Evolutionary conservation across 2,329 filamentous ascomycete genomes (phyloP).

Genomic region (Furcasterigmium sp.): DNA sequence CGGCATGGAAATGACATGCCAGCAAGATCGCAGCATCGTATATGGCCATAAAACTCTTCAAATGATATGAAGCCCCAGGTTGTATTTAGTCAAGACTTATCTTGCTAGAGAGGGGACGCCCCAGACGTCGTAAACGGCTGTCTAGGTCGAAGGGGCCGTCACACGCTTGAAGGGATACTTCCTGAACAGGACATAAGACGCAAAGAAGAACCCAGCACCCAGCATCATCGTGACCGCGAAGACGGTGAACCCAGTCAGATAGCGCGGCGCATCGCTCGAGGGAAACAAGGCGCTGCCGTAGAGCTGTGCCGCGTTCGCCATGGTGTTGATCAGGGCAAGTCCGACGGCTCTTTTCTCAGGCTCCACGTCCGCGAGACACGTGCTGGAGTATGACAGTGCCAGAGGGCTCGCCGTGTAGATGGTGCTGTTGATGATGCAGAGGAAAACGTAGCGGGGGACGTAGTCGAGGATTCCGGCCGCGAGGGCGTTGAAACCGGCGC

Average conservation of each 20-base stretch:
- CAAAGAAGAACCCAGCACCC: background rate
- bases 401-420: background rate
- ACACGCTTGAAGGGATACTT: background rate
- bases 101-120: too few species aligned
- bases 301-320: background rate
- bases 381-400: background rate
- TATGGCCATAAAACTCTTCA: too few species aligned
- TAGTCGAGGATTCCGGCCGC: too few species aligned
- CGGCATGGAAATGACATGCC: too few species aligned
- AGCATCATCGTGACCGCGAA: background rate
- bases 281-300: slow-evolving; percentile 42
- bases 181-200: background rate
- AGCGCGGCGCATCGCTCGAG: slow-evolving; percentile 49
- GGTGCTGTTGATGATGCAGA: background rate
- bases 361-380: background rate
- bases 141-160: too few species aligned
- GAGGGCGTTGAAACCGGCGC: too few species aligned
- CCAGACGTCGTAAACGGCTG: too few species aligned
- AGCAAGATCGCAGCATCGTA: too few species aligned
- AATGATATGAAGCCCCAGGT: too few species aligned
- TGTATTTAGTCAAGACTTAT: too few species aligned
- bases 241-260: slow-evolving; percentile 26
- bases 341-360: background rate
- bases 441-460: background rate
- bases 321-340: background rate